Conservation (phyloP, 306 rosid species). For the Acacia confusa region DNA sequence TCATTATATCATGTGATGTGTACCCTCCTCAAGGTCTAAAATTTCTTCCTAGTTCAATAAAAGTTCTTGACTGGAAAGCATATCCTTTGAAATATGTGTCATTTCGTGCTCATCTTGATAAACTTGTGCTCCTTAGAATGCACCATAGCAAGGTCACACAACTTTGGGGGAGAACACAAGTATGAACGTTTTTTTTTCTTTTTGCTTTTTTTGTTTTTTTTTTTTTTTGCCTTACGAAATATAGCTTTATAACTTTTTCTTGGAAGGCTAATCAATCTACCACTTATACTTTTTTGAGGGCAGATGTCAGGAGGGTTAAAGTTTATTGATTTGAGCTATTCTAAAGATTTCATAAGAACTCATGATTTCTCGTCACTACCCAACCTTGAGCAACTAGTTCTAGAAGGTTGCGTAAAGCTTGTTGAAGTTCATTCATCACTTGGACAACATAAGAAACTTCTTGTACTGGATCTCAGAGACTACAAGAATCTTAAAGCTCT, state of each 20-base stretch:
- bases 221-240: not conserved
- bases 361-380: not conserved
- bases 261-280: not conserved
- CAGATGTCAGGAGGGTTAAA: conserved; percentile 8
- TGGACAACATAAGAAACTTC: not conserved
- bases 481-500: conserved; percentile 1
- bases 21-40: not conserved
- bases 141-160: not conserved
- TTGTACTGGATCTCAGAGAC: not conserved
- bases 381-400: not conserved
- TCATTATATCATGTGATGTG: not conserved
- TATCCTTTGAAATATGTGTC: conserved; percentile 10
- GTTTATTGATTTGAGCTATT: not conserved
- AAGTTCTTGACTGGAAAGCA: conserved; percentile 25
- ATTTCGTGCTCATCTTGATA: not conserved
- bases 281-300: not conserved
- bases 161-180: not conserved
- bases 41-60: conserved; percentile 30
- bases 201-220: too few species aligned
- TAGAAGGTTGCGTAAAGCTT: not conserved
- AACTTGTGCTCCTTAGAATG: conserved; percentile 40
- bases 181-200: not conserved
- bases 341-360: not conserved
- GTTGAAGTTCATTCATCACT: conserved; percentile 12
- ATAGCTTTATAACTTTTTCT: not conserved